These are phyloP conservation scores for Hypoxylon sp. DNA, from an alignment of 2,329 filamentous ascomycete species.

Conservation along the genomic window DNA sequence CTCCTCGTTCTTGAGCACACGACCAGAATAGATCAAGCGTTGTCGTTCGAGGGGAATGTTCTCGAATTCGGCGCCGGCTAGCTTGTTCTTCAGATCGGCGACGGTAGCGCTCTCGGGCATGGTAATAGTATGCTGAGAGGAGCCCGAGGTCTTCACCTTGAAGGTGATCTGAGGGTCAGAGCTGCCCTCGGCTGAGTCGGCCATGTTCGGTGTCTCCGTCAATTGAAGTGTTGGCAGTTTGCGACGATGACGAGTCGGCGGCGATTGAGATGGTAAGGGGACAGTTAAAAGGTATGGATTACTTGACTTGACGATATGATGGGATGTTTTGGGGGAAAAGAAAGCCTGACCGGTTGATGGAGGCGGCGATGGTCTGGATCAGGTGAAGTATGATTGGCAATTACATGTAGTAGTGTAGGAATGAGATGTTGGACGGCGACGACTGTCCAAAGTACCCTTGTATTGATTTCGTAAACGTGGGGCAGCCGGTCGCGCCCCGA, in stretches of 20 bases:
- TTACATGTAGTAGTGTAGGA: no score
- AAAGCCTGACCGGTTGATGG: conserved; percentile 28
- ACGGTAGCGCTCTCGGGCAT: conserved; percentile 82
- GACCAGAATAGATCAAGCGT: conserved; percentile 95
- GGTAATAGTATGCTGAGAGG: conserved; percentile 85
- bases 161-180: conserved; percentile 88
- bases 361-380: conserved; percentile 30
- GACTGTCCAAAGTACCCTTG: conserved; percentile 13
- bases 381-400: conserved; percentile 28
- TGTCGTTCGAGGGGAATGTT: conserved; percentile 89
- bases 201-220: conserved; percentile 61
- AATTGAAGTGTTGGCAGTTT: conserved; percentile 20
- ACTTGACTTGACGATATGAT: not conserved
- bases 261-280: conserved; percentile 1
- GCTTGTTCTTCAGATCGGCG: conserved; percentile 88
- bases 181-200: conserved; percentile 70
- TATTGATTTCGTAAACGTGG: conserved; percentile 24
- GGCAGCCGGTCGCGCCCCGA: conserved; percentile 18
- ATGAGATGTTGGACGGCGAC: conserved; percentile 7
- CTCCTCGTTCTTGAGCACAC: conserved; percentile 95
- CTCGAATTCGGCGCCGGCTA: conserved; percentile 83
- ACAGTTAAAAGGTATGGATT: not conserved
- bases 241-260: not conserved
- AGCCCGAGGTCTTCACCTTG: conserved; percentile 96
- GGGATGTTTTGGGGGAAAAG: not conserved